Conservation (phyloP, 1,284 basidiomycete genomes). For the Dichomitus squalens region DNA sequence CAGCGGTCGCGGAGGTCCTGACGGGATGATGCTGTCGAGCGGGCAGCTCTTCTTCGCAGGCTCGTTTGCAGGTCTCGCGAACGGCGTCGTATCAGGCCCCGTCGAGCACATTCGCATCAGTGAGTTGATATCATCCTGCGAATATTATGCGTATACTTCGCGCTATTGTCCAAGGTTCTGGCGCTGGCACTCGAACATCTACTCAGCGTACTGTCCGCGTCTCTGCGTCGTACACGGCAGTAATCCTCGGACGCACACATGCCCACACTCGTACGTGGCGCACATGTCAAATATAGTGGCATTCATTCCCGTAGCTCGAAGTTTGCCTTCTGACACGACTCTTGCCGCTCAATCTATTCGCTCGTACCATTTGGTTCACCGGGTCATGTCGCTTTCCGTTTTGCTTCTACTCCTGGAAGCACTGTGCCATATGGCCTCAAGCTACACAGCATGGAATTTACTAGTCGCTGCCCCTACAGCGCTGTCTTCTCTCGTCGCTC, state of each 20-base stretch:
- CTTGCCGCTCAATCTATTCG: background rate
- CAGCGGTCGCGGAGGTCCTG: conserved; percentile 57
- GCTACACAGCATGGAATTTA: background rate
- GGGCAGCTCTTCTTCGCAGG: conserved; percentile 81
- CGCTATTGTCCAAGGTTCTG: background rate
- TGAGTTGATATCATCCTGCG: too few relatives aligned
- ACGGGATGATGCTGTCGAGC: conserved; percentile 57
- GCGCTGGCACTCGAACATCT: background rate
- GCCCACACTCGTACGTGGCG: too few relatives aligned
- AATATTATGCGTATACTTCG: background rate
- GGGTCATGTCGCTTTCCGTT: too few relatives aligned
- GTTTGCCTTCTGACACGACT: background rate
- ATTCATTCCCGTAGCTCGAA: background rate
- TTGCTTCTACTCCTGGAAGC: too few relatives aligned
- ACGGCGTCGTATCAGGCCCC: conserved; percentile 91
- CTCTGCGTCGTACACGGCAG: too few relatives aligned
- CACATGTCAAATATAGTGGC: background rate
- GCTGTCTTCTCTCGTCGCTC: background rate
- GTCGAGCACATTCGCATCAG: conserved; percentile 98
- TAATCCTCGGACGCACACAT: too few relatives aligned
- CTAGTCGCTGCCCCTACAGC: background rate
- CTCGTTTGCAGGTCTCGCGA: conserved; percentile 86
- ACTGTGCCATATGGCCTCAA: background rate
- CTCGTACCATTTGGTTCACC: background rate
- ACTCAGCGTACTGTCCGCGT: background rate